Evolutionary conservation across 352 stramenopile genomes (phyloP).

Genomic region (Globisporangium middletonii): DNA sequence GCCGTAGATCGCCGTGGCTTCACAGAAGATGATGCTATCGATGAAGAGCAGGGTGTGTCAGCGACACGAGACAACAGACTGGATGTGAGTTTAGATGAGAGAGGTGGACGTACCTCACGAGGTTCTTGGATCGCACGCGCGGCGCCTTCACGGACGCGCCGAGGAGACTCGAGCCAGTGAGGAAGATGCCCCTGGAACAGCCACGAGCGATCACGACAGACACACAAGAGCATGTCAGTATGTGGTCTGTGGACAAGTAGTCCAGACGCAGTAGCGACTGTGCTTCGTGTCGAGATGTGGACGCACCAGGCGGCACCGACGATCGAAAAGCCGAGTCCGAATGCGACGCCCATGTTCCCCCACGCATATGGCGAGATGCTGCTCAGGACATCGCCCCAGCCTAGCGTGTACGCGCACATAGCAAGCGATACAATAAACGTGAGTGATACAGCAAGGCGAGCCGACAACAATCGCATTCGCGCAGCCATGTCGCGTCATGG

Average conservation of each 20-base stretch:
- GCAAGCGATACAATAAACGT: neutral
- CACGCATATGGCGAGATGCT: conserved; percentile 98
- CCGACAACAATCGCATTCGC: neutral
- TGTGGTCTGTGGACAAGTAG: neutral
- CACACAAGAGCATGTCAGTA: neutral
- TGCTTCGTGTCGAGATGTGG: neutral
- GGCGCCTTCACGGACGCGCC: conserved; percentile 98
- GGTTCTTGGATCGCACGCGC: conserved; percentile 98
- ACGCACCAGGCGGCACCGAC: conserved; percentile 93
- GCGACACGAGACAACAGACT: neutral
- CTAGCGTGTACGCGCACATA: conserved; percentile 18
- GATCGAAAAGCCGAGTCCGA: conserved; percentile 95
- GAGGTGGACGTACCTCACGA: conserved; percentile 75
- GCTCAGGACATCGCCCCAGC: conserved; percentile 94
- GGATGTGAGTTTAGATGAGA: neutral
- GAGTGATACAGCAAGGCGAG: neutral
- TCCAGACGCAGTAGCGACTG: neutral
- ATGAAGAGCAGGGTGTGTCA: neutral
- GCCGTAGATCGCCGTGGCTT: conserved; percentile 99
- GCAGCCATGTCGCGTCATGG: too few species aligned
- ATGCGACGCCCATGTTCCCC: conserved; percentile 96
- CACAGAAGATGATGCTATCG: conserved; percentile 98
- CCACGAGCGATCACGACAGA: neutral
- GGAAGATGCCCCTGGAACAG: conserved; percentile 79
- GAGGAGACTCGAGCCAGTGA: conserved; percentile 94